Percentiles rank a stretch among this genome's conserved stretches.
Conservation (phyloP, 2,329 filamentous ascomycete species). For the Fusarium chlamydosporum region DNA sequence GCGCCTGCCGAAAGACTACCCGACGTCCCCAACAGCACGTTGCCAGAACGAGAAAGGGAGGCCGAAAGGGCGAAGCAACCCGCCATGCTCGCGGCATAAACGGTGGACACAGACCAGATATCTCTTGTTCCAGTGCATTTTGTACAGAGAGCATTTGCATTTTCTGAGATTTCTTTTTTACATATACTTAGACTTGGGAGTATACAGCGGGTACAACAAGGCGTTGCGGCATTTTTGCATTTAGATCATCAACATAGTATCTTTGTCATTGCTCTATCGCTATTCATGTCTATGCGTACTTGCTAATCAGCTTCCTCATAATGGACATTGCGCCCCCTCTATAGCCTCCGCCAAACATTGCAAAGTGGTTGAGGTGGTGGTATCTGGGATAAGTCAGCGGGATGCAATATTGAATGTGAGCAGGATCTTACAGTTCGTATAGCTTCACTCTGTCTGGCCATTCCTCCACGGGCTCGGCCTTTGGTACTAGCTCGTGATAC, state of each 20-base stretch:
- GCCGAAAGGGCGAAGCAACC: constrained; percentile 52
- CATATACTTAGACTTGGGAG: constrained; percentile 41
- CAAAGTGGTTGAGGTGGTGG: constrained; percentile 90
- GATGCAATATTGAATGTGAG: neutral
- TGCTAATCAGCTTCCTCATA: constrained; percentile 79
- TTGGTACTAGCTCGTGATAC: constrained; percentile 81
- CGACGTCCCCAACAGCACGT: constrained; percentile 53
- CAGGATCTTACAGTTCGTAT: constrained; percentile 79
- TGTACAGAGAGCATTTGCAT: constrained; percentile 37
- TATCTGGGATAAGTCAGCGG: constrained; percentile 66
- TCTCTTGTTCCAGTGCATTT: constrained; percentile 13
- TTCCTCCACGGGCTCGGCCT: constrained; percentile 83
- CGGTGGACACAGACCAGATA: constrained; percentile 2
- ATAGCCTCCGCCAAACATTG: constrained; percentile 87
- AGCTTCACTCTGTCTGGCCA: constrained; percentile 86
- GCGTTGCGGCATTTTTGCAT: constrained; percentile 47
- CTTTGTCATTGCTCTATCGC: constrained; percentile 16
- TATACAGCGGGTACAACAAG: constrained; percentile 48
- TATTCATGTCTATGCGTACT: constrained; percentile 69
- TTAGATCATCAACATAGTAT: constrained; percentile 30
- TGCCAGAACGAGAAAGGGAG: constrained; percentile 50
- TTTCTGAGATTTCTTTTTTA: constrained; percentile 24
- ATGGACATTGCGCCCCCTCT: constrained; percentile 81
- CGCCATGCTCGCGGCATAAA: constrained; percentile 58
- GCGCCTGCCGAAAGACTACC: constrained; percentile 50